Evolutionary conservation across 225 moss, liverwort and hornwort species (phyloP).

Genomic region (Ulota crispa): DNA sequence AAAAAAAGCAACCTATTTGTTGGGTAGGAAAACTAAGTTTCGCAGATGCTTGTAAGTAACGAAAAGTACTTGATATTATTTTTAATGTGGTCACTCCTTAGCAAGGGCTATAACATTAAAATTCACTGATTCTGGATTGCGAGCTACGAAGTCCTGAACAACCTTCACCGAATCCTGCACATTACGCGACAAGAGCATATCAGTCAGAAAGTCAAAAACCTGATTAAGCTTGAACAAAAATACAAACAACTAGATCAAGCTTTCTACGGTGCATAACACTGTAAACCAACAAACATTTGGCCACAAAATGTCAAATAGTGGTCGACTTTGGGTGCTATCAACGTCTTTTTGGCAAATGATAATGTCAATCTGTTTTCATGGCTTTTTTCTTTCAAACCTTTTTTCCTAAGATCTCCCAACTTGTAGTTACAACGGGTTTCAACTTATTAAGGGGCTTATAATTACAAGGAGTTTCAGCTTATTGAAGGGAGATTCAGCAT

Average conservation of each 20-base stretch:
- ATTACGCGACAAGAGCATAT: neutral
- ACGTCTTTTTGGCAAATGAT: no score
- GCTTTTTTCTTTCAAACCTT: no score
- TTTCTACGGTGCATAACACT: neutral
- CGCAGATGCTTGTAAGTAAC: neutral
- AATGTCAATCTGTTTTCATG: no score
- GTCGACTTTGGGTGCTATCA: no score
- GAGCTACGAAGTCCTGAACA: constrained; percentile 64
- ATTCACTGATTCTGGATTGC: constrained; percentile 68
- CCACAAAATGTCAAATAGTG: no score
- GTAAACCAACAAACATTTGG: no score
- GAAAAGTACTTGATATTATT: neutral
- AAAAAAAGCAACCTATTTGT: neutral
- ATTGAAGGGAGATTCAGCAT: no score
- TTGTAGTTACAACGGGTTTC: no score
- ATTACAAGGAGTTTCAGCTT: no score
- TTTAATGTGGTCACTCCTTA: constrained; percentile 17
- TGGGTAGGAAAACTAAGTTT: neutral
- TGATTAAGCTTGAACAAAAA: neutral
- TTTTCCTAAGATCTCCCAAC: no score
- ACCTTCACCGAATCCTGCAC: constrained; percentile 77
- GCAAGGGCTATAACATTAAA: constrained; percentile 79
- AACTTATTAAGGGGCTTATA: no score
- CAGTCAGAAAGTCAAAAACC: neutral
- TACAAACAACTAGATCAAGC: neutral